A percentile compares a stretch with the other conserved stretches of the same genome.
phyloP scores from a whole-genome alignment of 148 eudicot species.

The Camellia japonica region DNA sequence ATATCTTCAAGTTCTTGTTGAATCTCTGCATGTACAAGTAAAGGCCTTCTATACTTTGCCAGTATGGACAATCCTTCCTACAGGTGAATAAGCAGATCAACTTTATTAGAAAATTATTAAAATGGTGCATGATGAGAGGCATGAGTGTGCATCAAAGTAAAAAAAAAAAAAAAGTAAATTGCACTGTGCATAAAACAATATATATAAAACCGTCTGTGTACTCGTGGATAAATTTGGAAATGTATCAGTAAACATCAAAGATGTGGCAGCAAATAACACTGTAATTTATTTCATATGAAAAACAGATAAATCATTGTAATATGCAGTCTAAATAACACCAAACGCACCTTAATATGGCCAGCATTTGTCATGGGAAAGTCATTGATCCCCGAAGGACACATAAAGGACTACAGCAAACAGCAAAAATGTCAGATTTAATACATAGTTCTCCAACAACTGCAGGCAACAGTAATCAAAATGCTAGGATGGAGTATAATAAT shows the following conservation, averaged over 20 bases:
- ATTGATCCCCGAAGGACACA: constrained; percentile 97
- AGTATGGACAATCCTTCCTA: constrained; percentile 75
- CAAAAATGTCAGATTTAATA: constrained; percentile 1
- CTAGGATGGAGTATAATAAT: background rate
- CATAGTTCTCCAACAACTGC: background rate
- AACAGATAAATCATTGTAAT: background rate
- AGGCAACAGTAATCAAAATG: background rate
- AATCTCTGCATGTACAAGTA: constrained; percentile 91
- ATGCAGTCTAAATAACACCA: background rate
- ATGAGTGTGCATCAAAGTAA: background rate
- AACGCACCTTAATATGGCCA: constrained; percentile 73
- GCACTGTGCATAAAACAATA: background rate
- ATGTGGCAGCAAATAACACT: background rate
- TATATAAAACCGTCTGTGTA: background rate
- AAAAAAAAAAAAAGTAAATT: too few relatives aligned
- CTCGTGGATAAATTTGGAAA: background rate
- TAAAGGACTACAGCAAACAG: constrained; percentile 69
- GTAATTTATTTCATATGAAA: background rate
- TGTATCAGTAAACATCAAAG: background rate
- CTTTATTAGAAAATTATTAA: background rate
- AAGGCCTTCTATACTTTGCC: constrained; percentile 85
- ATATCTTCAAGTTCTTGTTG: constrained; percentile 39
- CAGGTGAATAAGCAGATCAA: constrained; percentile 21
- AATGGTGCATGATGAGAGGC: background rate
- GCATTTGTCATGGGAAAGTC: constrained; percentile 96